Evolutionary conservation across 345 rosid species (phyloP).

Genomic region (Cochlearia excelsa): DNA sequence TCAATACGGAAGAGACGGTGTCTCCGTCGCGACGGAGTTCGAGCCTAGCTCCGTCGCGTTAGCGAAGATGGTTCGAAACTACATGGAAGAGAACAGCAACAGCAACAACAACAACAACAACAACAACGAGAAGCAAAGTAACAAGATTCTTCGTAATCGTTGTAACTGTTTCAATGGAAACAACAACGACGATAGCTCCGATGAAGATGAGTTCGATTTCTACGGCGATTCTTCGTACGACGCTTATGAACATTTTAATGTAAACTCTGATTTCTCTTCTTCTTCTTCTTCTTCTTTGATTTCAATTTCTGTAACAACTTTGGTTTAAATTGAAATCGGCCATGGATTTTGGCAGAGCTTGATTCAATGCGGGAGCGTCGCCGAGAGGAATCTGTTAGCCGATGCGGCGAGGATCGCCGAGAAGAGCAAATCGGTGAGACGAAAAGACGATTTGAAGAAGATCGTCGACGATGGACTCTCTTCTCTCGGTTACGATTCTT

Average conservation of each 20-base stretch:
- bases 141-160: slow-evolving; percentile 58
- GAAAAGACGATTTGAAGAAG: slow-evolving; percentile 64
- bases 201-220: slow-evolving; percentile 62
- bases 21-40: slow-evolving; percentile 45
- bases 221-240: slow-evolving; percentile 47
- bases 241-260: slow-evolving; percentile 64
- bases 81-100: slow-evolving; percentile 55
- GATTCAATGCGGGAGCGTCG: slow-evolving; percentile 58
- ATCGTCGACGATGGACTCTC: slow-evolving; percentile 52
- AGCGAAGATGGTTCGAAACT: slow-evolving; percentile 78
- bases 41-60: slow-evolving; percentile 63
- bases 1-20: slow-evolving; percentile 39
- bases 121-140: slow-evolving; percentile 56
- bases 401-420: slow-evolving; percentile 66
- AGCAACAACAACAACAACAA: too few species aligned
- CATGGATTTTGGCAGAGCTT: slow-evolving; percentile 48
- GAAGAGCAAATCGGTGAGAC: slow-evolving; percentile 60
- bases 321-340: slow-evolving; percentile 5
- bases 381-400: slow-evolving; percentile 64
- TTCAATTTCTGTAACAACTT: not conserved
- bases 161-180: slow-evolving; percentile 85
- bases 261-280: slow-evolving; percentile 21
- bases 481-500: slow-evolving; percentile 61
- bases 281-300: not conserved
- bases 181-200: slow-evolving; percentile 67